Evolutionary conservation across 805 yeast species (phyloP), one percentile per base, ranked within the genome.

Genomic region (Lachancea mirantina): DNA sequence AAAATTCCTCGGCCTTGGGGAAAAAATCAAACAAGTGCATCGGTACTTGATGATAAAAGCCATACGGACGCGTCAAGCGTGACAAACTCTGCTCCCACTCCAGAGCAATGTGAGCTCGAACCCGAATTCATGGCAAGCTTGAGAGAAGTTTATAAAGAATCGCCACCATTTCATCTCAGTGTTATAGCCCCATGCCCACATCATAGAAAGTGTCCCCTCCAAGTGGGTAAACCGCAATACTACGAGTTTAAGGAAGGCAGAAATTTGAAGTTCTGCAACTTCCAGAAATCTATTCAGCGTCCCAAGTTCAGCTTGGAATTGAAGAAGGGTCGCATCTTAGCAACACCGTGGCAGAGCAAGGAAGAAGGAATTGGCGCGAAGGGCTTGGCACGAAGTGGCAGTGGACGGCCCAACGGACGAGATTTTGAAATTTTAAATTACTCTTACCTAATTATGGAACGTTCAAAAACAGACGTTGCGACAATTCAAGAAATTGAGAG

Each of bases 121-220:
- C 43, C 32, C 32, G 40, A 31, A 35, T 41, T 33, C 31, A 49
- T 11, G 19, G 26, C 23, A 36, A 49, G 66, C 40, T 64, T 47
- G 42, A 78, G 76, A 1, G 57, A 61, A 23, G 62, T 63, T 8
- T 34, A 52, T 8, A 64, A 57, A 16, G 62, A 64, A 5, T 78
- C 72, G 1, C 45, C 72, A 36, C 58, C 64, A 36, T 69, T 72
- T 41, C 78, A 79, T 42, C 49, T 87, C 31, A 70, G 71, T 24
- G 67, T 89, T 6, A 51, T 89, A 13, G 95, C 95, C 0, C 98
- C 98, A 3, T 92, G 96, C 51, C 59, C 89, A 1, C 96, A 92
- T 53, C 95, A 85, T 47, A 73, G 78, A 8, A 70, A 65, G 43
- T 88, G 96, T 49, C 96, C 97, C 0, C 61, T 89, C 34, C 96